Evolutionary conservation across 345 rosid species (phyloP).

Genomic region (Cardiospermum halicacabum): DNA sequence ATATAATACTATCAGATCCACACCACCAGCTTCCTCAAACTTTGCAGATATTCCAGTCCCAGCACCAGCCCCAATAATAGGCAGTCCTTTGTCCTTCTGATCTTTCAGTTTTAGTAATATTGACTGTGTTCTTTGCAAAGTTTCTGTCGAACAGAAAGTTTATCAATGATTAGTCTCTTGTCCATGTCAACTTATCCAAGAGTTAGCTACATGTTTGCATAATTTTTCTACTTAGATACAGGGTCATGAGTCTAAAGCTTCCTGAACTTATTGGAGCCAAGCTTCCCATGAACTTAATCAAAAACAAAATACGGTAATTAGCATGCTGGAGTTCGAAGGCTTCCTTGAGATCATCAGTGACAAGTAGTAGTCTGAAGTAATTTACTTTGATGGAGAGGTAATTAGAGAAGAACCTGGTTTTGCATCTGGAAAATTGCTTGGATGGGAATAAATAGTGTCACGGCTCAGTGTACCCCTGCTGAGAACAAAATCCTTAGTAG

Average conservation of each 20-base stretch:
- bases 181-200: conserved; percentile 11
- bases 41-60: conserved; percentile 98
- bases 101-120: conserved; percentile 62
- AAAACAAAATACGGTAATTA: background rate
- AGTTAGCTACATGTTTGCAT: conserved; percentile 7
- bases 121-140: conserved; percentile 57
- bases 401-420: conserved; percentile 52
- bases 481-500: conserved; percentile 22
- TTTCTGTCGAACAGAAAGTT: conserved; percentile 46
- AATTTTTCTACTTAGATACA: background rate
- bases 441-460: conserved; percentile 46
- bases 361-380: background rate
- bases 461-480: conserved; percentile 19
- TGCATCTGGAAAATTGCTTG: conserved; percentile 76
- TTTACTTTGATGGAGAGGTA: conserved; percentile 7
- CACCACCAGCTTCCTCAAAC: conserved; percentile 99
- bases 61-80: conserved; percentile 97
- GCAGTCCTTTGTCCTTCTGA: conserved; percentile 61
- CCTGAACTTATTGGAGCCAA: background rate
- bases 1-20: conserved; percentile 78
- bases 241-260: background rate
- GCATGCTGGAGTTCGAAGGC: background rate
- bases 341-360: background rate
- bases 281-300: background rate
- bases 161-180: conserved; percentile 8